Base-by-base conservation (phyloP, 768 basidiomycete genomes). In the Naganishia kalamii region DNA sequence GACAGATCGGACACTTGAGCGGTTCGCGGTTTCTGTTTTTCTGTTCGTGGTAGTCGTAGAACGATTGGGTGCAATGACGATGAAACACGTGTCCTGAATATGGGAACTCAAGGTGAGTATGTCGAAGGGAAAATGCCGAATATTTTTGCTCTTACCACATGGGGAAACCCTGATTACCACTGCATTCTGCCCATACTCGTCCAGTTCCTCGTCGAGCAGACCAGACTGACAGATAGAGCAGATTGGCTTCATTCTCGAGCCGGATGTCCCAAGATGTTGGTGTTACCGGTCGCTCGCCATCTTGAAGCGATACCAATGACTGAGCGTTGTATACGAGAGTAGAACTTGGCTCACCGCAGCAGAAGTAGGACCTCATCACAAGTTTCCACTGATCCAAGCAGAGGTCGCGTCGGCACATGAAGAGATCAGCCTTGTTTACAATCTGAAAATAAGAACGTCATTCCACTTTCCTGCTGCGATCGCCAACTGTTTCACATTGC, bases 1-100 rank as follows among this genome's bases (percentile, higher is more conserved):
- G 54, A 21, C 54, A 57, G n/a, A 57, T 57, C n/a, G 54, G 54
- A 41, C 54, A 57, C 21, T 33, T 23, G 8, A 57, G 23, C 10
- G 19, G n/a, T 15, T 41, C 54, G 8, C 23, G 54, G 21, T 35
- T 41, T 2, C 19, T 19, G 1, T 3, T 6, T 17, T 40, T 32
- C 19, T 37, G n/a, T 19, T 57, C 54, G 54, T 57, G 35, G n/a
- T 57, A 57, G 23, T 57, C 54, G 35, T 57, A 19, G 3, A 37
- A 35, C 21, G n/a, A 4, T 15, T 57, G 54, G 40, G 40, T 23
- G 37, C 54, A 57, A 41, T 40, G 33, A 40, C 23, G 33, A 27
- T 57, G 54, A 40, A 40, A 57, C 5, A 57, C 54, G 27, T 57
- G 54, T 32, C 35, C 54, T 57, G 25, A n/a, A 3, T 57, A 2